Conservation (phyloP, 2,329 filamentous ascomycete genomes). For the Diaporthe sp. region DNA sequence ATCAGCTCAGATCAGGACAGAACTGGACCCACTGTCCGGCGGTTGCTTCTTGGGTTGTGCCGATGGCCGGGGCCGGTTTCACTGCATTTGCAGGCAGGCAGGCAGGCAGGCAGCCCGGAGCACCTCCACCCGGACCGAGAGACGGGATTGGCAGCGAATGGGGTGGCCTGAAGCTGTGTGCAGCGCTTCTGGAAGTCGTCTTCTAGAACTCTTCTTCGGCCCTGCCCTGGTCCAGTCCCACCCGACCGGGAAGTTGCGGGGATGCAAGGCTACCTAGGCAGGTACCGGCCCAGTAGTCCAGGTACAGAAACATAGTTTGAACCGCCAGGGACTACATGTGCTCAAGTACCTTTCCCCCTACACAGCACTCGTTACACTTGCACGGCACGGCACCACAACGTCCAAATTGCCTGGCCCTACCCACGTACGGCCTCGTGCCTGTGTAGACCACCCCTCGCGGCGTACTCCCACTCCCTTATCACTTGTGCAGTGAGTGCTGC, state of each 20-base stretch:
- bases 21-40: background rate
- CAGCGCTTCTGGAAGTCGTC: constrained; percentile 37
- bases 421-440: too few species aligned
- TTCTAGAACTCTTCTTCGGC: constrained; percentile 30
- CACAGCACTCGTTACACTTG: background rate
- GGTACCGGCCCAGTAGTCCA: background rate
- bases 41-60: constrained; percentile 21
- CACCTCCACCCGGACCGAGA: background rate
- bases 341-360: background rate
- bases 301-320: background rate
- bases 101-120: constrained; percentile 1
- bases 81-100: constrained; percentile 3
- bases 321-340: background rate
- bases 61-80: constrained; percentile 3
- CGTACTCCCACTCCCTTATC: background rate
- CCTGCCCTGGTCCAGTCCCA: constrained; percentile 3
- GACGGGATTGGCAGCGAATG: background rate
- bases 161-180: background rate
- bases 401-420: background rate
- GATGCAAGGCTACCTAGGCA: background rate
- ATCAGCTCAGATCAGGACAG: background rate
- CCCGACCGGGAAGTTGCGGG: constrained; percentile 9
- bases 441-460: background rate
- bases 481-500: background rate
- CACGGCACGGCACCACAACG: background rate